Conservation (phyloP, 352 stramenopile genomes). For the Phytophthora sp. region DNA sequence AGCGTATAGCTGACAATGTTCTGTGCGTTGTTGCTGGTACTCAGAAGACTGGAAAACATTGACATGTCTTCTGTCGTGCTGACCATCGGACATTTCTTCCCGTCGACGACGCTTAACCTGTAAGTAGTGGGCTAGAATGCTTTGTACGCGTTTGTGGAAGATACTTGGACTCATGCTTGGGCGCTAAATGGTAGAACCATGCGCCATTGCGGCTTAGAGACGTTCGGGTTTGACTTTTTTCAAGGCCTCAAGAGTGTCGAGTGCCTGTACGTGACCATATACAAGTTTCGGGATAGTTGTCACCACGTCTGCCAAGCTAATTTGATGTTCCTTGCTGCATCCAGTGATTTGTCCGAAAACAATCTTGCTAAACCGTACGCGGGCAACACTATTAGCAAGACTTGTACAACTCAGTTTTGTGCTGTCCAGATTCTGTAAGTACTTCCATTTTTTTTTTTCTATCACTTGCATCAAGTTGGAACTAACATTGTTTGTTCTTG, state of each 20-base stretch:
- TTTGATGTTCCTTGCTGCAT: neutral
- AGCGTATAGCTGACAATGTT: neutral
- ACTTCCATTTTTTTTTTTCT: neutral
- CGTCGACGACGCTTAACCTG: constrained; percentile 34
- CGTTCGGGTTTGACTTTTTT: constrained; percentile 43
- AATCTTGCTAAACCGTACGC: constrained; percentile 42
- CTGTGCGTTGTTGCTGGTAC: neutral
- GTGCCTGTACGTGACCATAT: constrained; percentile 37
- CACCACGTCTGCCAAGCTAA: no score
- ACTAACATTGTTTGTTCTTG: neutral
- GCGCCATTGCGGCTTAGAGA: constrained; percentile 47
- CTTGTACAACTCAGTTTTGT: constrained; percentile 37
- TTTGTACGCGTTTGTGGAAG: neutral
- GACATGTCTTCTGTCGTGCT: constrained; percentile 35
- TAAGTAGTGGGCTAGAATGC: neutral
- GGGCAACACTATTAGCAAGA: constrained; percentile 30
- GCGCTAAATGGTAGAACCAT: constrained; percentile 31
- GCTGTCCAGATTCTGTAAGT: constrained; percentile 42
- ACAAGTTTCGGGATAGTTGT: no score
- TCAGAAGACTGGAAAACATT: constrained; percentile 40
- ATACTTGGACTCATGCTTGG: neutral
- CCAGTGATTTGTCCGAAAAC: constrained; percentile 50
- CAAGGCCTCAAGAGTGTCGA: constrained; percentile 27
- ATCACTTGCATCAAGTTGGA: neutral
- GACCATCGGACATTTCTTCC: constrained; percentile 32